phyloP scores from a whole-genome alignment of 805 yeast genomes.

The Yamadazyma sp. region DNA sequence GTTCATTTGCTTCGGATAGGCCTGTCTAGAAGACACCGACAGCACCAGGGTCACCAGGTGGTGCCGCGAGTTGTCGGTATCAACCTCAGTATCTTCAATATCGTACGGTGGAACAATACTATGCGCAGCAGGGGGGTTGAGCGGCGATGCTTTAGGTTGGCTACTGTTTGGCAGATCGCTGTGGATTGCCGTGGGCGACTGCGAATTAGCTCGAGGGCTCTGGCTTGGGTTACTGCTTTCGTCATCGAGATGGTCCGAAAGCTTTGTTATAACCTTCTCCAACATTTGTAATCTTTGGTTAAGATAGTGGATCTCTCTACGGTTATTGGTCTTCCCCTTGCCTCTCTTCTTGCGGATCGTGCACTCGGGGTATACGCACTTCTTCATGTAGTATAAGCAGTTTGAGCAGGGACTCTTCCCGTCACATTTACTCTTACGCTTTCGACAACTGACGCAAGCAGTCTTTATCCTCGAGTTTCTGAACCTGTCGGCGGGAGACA shows the following conservation, averaged over 20 bases:
- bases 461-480: constrained; percentile 10
- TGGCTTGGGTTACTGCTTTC: too few species aligned
- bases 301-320: constrained; percentile 9
- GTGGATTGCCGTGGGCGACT: too few species aligned
- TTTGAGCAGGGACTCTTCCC: constrained; percentile 44
- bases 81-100: neutral
- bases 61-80: neutral
- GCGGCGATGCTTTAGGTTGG: too few species aligned
- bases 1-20: neutral
- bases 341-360: constrained; percentile 18
- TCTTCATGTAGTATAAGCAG: constrained; percentile 33
- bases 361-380: constrained; percentile 28
- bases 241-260: constrained; percentile 20
- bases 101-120: too few species aligned
- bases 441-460: constrained; percentile 53
- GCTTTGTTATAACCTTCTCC: constrained; percentile 20
- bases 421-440: constrained; percentile 52
- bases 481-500: neutral
- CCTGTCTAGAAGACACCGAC: constrained; percentile 24
- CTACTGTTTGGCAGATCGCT: too few species aligned
- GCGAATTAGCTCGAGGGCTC: too few species aligned
- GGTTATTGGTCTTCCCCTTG: constrained; percentile 14
- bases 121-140: too few species aligned
- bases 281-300: constrained; percentile 20
- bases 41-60: constrained; percentile 1